Evolutionary conservation across 768 basidiomycete genomes (phyloP), one percentile per base, ranked within the genome.

Genomic region (Pleurotus citrinopileatus): DNA sequence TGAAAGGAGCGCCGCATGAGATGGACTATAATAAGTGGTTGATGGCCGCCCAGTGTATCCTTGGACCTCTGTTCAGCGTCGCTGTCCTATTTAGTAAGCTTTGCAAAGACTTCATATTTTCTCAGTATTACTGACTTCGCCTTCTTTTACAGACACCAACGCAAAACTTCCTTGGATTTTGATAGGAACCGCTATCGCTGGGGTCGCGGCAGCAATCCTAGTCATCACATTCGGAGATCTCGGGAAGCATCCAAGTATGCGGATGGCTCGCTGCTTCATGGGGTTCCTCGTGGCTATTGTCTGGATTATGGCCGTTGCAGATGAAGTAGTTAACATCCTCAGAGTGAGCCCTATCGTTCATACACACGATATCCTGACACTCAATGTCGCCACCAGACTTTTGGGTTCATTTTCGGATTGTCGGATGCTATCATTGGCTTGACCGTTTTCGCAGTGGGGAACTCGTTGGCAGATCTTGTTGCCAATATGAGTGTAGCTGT

Each of bases 281-380:
- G 96, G 97, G 0, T 99, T 99, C 71, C 66, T 86, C 19, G 87
- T 96, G 23, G 79, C 94, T 2, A 82, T 98, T 57, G 86, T 98
- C 6, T 99, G 97, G 96, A 98, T 99, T 61, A 95, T 98, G 84
- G 94, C 90, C 4, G 94, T 98, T 44, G 94, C 95, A 1, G 94
- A 97, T 65, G 95, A 98, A 66, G 94, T 96, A 2, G 94, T 98
- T 26, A 81, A 88, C 44, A 86, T 98, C 9, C 78, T 98, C 8
- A 86, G 89, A 74, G 95, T 95, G 42, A 54, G 79, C 60, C 3
- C 1, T 13, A 8, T 28, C 6, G n/a, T 19, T 36, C 34, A 34
- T 20, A 19, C 0, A 10, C 15, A 3, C 7, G 50, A 22, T 23
- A 43, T 29, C 36, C 52, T 5, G 32, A n/a, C 36, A 37, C 55